Conservation (phyloP, 1,284 basidiomycete genomes). For the Ganoderma meredithae region DNA sequence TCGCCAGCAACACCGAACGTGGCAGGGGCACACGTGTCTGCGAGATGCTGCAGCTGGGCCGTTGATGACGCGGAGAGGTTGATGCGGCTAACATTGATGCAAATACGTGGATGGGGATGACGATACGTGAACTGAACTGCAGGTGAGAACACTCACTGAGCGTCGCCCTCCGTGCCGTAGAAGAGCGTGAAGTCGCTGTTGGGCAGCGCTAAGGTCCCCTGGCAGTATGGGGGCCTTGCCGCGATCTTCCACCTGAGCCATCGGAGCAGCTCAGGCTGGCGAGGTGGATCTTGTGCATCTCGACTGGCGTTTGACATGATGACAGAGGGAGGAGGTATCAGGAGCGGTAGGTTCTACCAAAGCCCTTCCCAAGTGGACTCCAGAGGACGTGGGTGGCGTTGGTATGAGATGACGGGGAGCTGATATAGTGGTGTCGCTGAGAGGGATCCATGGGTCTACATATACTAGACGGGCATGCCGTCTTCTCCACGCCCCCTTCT, state of each 20-base stretch:
- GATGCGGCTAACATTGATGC: conserved; percentile 13
- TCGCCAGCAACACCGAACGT: conserved; percentile 33
- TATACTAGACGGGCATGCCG: background rate
- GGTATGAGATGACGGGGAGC: no score
- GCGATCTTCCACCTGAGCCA: background rate
- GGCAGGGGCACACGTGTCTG: conserved; percentile 32
- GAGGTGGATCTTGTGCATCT: background rate
- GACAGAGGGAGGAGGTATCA: background rate
- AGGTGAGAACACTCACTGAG: conserved; percentile 14
- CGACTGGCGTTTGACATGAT: background rate
- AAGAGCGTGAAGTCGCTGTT: conserved; percentile 25
- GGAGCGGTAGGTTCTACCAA: background rate
- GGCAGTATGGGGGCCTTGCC: conserved; percentile 26
- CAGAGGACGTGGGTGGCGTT: no score
- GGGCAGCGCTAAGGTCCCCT: conserved; percentile 21
- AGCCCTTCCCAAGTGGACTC: no score
- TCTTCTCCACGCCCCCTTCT: background rate
- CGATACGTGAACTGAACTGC: no score
- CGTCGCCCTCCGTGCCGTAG: conserved; percentile 27
- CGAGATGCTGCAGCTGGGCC: conserved; percentile 26
- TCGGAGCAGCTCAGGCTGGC: background rate
- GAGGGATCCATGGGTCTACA: background rate
- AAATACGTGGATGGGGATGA: background rate
- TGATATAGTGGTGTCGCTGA: background rate
- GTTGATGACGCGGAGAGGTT: conserved; percentile 16